These are phyloP conservation scores for Phytophthora palmivora DNA, from an alignment of 352 stramenopile genomes.

Conservation along the genomic window DNA sequence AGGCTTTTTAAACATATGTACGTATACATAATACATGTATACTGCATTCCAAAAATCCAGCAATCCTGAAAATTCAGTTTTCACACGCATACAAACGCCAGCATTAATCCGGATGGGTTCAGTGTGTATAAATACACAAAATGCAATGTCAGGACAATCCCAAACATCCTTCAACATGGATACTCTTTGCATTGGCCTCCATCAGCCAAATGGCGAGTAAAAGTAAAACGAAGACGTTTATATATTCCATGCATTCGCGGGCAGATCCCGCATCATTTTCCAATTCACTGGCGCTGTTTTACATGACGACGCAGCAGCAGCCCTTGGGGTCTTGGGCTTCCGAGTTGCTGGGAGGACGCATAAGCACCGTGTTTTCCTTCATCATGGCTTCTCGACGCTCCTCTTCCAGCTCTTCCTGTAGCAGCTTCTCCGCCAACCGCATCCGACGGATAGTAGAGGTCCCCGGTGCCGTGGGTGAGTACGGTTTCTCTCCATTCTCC, in stretches of 20 bases:
- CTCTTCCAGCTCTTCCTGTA: constrained; percentile 68
- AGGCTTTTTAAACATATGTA: constrained; percentile 13
- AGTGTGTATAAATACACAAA: not conserved
- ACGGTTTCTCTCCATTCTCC: constrained; percentile 54
- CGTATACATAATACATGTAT: constrained; percentile 15
- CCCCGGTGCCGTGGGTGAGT: constrained; percentile 68
- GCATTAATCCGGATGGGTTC: constrained; percentile 20
- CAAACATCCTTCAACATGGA: constrained; percentile 1
- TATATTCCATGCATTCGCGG: constrained; percentile 35
- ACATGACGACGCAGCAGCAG: constrained; percentile 78
- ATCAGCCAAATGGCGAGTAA: not conserved
- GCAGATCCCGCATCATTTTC: constrained; percentile 19
- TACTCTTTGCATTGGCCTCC: constrained; percentile 19
- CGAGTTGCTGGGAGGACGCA: constrained; percentile 39
- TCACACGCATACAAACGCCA: constrained; percentile 18
- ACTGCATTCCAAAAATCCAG: constrained; percentile 28
- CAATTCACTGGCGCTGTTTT: constrained; percentile 5
- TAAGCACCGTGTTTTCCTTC: constrained; percentile 58
- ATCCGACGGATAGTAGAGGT: constrained; percentile 71
- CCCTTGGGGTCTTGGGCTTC: constrained; percentile 35
- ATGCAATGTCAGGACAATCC: constrained; percentile 9
- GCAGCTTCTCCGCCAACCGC: constrained; percentile 64
- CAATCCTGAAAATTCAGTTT: constrained; percentile 4
- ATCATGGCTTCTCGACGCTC: constrained; percentile 59
- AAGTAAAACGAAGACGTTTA: constrained; percentile 18